Evolutionary conservation across 2,329 filamentous ascomycete species (phyloP).

Genomic region (Lasiodiplodia sp.): DNA sequence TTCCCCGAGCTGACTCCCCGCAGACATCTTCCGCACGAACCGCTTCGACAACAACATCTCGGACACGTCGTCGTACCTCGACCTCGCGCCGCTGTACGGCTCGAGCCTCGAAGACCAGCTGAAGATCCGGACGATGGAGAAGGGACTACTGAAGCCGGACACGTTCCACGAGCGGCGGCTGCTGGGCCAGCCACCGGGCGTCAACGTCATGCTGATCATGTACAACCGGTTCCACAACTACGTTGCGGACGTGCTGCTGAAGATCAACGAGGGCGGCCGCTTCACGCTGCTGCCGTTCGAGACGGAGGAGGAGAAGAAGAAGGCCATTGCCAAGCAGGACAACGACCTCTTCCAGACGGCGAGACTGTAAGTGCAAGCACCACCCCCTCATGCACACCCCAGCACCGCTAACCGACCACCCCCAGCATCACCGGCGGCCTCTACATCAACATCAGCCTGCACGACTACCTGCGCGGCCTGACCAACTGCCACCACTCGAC

Average conservation of each 20-base stretch:
- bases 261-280: slow-evolving; percentile 54
- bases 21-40: slow-evolving; percentile 54
- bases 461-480: slow-evolving; percentile 50
- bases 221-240: slow-evolving; percentile 52
- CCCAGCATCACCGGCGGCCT: slow-evolving; percentile 41
- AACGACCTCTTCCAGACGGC: slow-evolving; percentile 47
- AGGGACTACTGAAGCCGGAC: slow-evolving; percentile 51
- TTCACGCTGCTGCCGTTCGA: slow-evolving; percentile 40
- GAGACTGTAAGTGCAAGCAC: slow-evolving; percentile 36
- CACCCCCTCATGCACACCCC: not conserved
- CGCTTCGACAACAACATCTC: slow-evolving; percentile 43
- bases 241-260: slow-evolving; percentile 45
- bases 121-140: slow-evolving; percentile 45
- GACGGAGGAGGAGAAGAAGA: slow-evolving; percentile 29
- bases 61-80: slow-evolving; percentile 57
- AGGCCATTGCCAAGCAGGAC: slow-evolving; percentile 41
- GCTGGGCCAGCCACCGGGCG: slow-evolving; percentile 45
- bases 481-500: slow-evolving; percentile 50
- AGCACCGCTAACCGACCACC: not conserved
- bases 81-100: slow-evolving; percentile 56
- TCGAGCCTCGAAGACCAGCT: slow-evolving; percentile 45
- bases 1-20: not conserved
- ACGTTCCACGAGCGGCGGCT: slow-evolving; percentile 46
- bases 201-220: slow-evolving; percentile 45
- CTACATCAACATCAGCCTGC: slow-evolving; percentile 45